Evolutionary conservation across 352 stramenopile genomes (phyloP), one percentile per base, ranked within the genome.

Genomic region (Phytopythium boreale): DNA sequence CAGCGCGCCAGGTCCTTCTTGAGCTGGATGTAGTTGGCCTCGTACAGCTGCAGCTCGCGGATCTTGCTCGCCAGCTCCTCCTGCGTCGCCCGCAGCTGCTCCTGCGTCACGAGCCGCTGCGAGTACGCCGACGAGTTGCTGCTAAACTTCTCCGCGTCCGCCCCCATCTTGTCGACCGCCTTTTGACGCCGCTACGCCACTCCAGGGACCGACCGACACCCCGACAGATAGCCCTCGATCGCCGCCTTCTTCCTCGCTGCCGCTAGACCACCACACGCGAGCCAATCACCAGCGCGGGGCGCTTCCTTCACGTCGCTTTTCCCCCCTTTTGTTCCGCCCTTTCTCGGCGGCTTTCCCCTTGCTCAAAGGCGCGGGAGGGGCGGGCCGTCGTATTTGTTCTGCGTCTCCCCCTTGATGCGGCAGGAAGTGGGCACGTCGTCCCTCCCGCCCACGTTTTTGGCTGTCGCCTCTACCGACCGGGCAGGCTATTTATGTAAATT

Each of bases 1-100:
- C 86, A 95, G 63, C 82, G 80, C 57, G 73, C 49, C 7, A 91
- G 65, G 56, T 95, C 86, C 67, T 89, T 89, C 70, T 92, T 92
- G 41, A 87, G 77, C 46, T 78, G 65, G 51, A 89, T 74, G 70
- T 92, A 94, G 67, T 92, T 90, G 60, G 62, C 66, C 74, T 94
- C 86, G 68, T 92, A 91, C 66, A 92, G 83, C 70, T 90, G 78
- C 55, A 94, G 78, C 72, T 94, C 84, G 60, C 79, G 75, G 58
- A 94, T 80, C 71, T 94, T 94, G 60, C 68, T 80, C 17, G 80
- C 75, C 53, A 94, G 73, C 69, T 92, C 81, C 62, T 93, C 86
- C 66, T 94, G 86, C 59, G 84, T 88, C 12, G 84, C 78, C 51
- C 82, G 81, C 29, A 92, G 73, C 71, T 90, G 77, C 70, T 84